A percentile compares a stretch with the other conserved stretches of the same genome.
Conservation (phyloP, 1,284 basidiomycete species). For the Leccinum olivaceoglutinosum region DNA sequence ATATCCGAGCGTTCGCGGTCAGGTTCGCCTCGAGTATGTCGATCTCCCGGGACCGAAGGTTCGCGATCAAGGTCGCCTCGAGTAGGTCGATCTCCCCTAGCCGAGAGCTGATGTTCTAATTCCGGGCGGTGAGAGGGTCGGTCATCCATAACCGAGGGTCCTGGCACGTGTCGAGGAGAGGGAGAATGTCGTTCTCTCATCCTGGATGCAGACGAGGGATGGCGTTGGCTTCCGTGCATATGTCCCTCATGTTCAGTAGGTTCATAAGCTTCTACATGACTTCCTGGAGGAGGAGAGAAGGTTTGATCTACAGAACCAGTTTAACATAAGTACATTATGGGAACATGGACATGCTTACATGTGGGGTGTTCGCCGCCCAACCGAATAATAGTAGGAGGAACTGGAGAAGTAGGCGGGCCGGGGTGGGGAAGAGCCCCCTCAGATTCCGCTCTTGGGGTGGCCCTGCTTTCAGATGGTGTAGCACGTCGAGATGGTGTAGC, state of each 20-base stretch:
- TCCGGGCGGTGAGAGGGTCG: background rate
- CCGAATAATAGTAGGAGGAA: slow-evolving; percentile 29
- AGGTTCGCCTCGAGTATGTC: too few relatives aligned
- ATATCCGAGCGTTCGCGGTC: background rate
- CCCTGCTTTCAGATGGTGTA: slow-evolving; percentile 8
- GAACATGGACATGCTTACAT: slow-evolving; percentile 15
- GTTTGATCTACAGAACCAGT: slow-evolving; percentile 12
- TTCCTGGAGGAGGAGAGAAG: slow-evolving; percentile 12
- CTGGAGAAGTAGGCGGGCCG: slow-evolving; percentile 19
- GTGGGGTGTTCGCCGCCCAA: slow-evolving; percentile 18
- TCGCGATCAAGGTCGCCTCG: background rate
- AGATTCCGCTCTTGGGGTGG: slow-evolving; percentile 8
- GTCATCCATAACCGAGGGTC: background rate
- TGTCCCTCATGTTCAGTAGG: slow-evolving; percentile 3
- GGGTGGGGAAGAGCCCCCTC: slow-evolving; percentile 7
- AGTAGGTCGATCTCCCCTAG: background rate
- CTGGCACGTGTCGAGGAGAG: background rate
- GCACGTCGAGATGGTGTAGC: background rate
- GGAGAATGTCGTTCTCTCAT: background rate
- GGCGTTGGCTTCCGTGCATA: background rate
- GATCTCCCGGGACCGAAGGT: too few relatives aligned
- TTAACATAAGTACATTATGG: slow-evolving; percentile 10
- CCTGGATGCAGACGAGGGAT: background rate
- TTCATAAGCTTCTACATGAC: slow-evolving; percentile 8
- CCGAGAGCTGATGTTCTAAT: background rate